Base-by-base conservation (phyloP, 352 stramenopile genomes). In the Elongisporangium anandrum region DNA sequence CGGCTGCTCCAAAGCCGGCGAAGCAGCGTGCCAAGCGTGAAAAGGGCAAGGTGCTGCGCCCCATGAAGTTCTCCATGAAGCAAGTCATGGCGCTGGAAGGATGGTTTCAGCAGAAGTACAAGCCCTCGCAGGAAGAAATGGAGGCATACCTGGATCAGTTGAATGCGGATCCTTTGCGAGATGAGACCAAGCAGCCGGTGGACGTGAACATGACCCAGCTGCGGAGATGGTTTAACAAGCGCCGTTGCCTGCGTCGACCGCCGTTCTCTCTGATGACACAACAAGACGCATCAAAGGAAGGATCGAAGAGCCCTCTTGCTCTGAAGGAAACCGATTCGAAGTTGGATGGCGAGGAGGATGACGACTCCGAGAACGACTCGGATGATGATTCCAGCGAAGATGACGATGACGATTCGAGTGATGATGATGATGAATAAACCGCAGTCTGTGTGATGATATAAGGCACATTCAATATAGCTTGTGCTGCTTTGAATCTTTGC, bases 51-150 rank as follows among this genome's bases (percentile, higher is more conserved):
- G 76, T 89, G 16, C 75, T 79, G 24, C 82, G 85, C 0, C 85
- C 82, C 4, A 94, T 94, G 85, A 94, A 94, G 56, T 94, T 94
- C 48, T 90, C 80, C 0, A 92, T 94, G 80, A 70, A 87, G 23
- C 85, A 94, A 58, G 66, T 94, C 49, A 87, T 75, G 60, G 82
- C 84, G 4, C 68, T 94, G 8, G 85, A 94, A 57, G 72, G 63
- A 19, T 94, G 85, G 85, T 94, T 94, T 62, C 85, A 94, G 61
- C 79, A 90, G 56, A 94, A 89, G 56, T 94, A 92, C 75, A 94
- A 94, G 55, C 85, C 85, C 9, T 87, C 73, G 9, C 79, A 90
- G 61, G 66, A 70, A 24, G 85, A 94, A 54, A 90, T 94, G 85
- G 85, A 94, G 61, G 71, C 64, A 9, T 94, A 92, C 50, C 53